Evolutionary conservation across 2,329 filamentous ascomycete species (phyloP).

Genomic region (Cladosporium sp.): DNA sequence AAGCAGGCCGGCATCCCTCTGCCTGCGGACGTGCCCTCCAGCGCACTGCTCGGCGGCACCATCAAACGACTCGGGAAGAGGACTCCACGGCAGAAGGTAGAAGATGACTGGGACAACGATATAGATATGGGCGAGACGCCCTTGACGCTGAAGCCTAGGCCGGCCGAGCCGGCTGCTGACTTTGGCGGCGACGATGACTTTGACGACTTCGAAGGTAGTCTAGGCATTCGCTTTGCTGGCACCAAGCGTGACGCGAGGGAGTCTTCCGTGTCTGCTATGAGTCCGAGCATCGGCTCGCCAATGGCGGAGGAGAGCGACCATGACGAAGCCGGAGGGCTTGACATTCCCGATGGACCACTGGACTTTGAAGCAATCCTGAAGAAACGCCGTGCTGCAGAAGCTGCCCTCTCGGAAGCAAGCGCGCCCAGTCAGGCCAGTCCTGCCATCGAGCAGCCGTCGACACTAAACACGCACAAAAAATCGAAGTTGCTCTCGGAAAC

Average conservation of each 20-base stretch:
- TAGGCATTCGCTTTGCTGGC: conserved; percentile 84
- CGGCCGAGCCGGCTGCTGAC: conserved; percentile 30
- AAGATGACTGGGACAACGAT: conserved; percentile 48
- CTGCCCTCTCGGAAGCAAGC: conserved; percentile 28
- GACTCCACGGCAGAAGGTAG: conserved; percentile 38
- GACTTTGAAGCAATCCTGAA: conserved; percentile 75
- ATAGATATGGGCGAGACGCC: conserved; percentile 38
- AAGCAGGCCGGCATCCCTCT: conserved; percentile 87
- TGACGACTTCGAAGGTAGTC: conserved; percentile 88
- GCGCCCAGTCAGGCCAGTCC: conserved; percentile 26
- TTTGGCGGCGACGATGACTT: conserved; percentile 58
- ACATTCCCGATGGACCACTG: conserved; percentile 75
- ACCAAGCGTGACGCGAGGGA: conserved; percentile 76
- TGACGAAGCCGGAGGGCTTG: conserved; percentile 85
- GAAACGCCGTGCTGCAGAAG: conserved; percentile 54
- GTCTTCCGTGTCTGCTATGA: conserved; percentile 82
- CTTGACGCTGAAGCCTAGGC: conserved; percentile 38
- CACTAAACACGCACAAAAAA: conserved; percentile 31
- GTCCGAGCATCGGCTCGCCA: conserved; percentile 86
- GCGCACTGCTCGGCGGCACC: conserved; percentile 82
- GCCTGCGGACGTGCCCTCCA: conserved; percentile 77
- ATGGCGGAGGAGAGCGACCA: conserved; percentile 88
- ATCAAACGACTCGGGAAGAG: conserved; percentile 77
- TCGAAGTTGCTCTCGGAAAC: conserved; percentile 29
- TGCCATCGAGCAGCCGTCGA: conserved; percentile 30